Percentiles rank a stretch among this genome's conserved stretches.
phyloP scores from a whole-genome alignment of 352 stramenopile species.

The Halophytophthora polymorphica region DNA sequence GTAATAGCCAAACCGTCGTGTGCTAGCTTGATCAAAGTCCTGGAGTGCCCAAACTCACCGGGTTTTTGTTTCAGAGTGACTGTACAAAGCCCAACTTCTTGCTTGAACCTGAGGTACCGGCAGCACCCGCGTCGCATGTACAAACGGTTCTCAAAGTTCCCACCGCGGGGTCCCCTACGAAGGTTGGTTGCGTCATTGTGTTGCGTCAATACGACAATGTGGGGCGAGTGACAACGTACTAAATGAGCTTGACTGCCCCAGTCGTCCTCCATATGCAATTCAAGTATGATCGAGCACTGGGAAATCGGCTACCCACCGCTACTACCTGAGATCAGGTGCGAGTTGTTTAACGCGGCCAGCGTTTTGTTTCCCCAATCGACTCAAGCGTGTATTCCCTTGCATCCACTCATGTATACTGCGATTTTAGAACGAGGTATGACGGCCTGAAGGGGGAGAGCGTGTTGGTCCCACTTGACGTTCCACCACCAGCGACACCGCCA shows the following conservation, averaged over 20 bases:
- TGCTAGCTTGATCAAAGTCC: background rate
- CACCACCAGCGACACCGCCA: constrained; percentile 3
- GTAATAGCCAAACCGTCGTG: constrained; percentile 1
- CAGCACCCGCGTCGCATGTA: background rate
- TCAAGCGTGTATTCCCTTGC: background rate
- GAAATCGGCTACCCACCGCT: too few species aligned
- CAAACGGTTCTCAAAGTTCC: too few species aligned
- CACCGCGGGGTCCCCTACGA: too few species aligned
- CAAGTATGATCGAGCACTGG: too few species aligned
- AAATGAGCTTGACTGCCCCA: too few species aligned
- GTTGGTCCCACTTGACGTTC: constrained; percentile 30
- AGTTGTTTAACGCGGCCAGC: too few species aligned
- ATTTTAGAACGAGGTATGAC: constrained; percentile 7
- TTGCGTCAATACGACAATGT: too few species aligned
- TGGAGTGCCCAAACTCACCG: background rate
- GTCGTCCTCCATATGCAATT: too few species aligned
- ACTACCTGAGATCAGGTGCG: too few species aligned
- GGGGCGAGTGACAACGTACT: too few species aligned
- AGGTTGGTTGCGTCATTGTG: background rate
- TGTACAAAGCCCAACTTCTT: constrained; percentile 43
- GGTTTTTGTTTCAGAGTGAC: constrained; percentile 8
- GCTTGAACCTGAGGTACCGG: constrained; percentile 14
- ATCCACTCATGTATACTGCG: background rate
- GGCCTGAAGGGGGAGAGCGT: constrained; percentile 32
- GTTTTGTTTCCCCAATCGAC: background rate